Evolutionary conservation across 2,329 filamentous ascomycete genomes (phyloP).

Genomic region (Colletotrichum paranaense): DNA sequence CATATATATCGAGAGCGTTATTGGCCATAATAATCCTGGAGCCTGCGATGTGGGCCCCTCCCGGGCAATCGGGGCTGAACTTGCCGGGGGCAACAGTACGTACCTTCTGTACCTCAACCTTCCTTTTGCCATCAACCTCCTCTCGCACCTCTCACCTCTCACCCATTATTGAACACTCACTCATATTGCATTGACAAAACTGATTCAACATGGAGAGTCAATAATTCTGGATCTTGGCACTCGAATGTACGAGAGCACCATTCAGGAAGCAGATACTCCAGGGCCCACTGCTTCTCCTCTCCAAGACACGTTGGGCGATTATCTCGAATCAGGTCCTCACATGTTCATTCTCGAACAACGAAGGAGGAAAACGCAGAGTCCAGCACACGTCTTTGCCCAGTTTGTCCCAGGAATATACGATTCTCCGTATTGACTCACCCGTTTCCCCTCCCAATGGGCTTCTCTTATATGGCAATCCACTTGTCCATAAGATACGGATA

Average conservation of each 20-base stretch:
- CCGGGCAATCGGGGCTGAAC: constrained; percentile 2
- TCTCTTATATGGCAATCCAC: background rate
- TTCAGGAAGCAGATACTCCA: background rate
- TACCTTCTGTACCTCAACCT: background rate
- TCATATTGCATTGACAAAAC: background rate
- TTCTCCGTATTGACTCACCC: background rate
- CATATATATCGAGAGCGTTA: background rate
- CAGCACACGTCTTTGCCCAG: background rate
- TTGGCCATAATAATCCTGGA: constrained; percentile 20
- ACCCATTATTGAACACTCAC: too few relatives aligned
- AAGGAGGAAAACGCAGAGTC: background rate
- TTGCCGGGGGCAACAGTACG: background rate
- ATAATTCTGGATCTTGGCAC: background rate
- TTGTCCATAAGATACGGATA: background rate
- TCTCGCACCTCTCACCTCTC: too few relatives aligned
- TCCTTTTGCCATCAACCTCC: too few relatives aligned
- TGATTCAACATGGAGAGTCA: background rate
- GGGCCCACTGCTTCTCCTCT: background rate
- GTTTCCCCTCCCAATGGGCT: background rate
- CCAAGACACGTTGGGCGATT: background rate
- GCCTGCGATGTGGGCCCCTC: constrained; percentile 20
- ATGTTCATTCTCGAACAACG: background rate
- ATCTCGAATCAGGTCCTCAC: background rate
- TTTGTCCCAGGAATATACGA: background rate
- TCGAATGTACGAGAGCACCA: background rate